A percentile compares a stretch with the other conserved stretches of the same genome.
phyloP scores from a whole-genome alignment of 129 eudicot genomes.

The Flaveria linearis region DNA sequence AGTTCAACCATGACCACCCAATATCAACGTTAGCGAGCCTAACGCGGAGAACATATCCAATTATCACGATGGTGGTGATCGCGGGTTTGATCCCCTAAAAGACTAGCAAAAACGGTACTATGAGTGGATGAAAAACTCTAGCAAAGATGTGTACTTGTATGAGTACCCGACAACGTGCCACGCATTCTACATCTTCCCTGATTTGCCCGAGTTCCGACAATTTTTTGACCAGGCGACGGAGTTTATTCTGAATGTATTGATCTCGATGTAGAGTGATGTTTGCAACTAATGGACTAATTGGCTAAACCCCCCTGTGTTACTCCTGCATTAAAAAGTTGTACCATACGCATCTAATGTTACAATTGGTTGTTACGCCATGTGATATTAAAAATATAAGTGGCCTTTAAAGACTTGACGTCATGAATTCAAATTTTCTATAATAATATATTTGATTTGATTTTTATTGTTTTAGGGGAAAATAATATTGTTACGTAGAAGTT shows the following conservation, averaged over 20 bases:
- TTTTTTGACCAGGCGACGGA: background rate
- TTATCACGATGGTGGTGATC: background rate
- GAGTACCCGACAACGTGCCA: constrained; percentile 8
- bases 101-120: constrained; percentile 9
- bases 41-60: background rate
- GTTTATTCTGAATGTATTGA: background rate
- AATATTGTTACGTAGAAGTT: too few species aligned
- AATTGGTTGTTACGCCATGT: background rate
- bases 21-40: background rate
- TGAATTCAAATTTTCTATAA: background rate
- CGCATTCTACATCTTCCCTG: constrained; percentile 11
- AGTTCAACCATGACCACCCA: constrained; percentile 3
- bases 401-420: background rate
- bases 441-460: background rate
- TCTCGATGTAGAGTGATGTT: background rate
- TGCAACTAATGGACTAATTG: too few species aligned
- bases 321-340: background rate
- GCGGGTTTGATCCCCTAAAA: background rate
- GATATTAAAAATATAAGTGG: background rate
- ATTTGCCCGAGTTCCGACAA: constrained; percentile 3
- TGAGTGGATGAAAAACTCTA: background rate
- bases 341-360: background rate
- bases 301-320: background rate
- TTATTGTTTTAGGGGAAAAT: background rate
- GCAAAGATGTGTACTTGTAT: constrained; percentile 1